A percentile compares a stretch with the other conserved stretches of the same genome.
phyloP scores from a whole-genome alignment of 352 stramenopile species.

The Phytopythium boreale region DNA sequence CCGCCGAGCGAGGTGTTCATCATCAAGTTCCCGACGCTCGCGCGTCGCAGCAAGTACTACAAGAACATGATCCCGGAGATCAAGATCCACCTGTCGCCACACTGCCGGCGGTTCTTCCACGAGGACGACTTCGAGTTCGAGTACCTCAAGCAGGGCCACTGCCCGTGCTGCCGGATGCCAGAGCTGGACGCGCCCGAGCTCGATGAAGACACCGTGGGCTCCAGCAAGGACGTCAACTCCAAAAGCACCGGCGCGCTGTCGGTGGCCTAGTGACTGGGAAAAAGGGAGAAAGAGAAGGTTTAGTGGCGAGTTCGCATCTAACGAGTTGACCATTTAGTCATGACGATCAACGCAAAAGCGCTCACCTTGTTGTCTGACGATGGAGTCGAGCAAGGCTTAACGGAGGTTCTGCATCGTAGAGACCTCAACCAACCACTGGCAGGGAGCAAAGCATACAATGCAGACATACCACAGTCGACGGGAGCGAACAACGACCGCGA shows the following conservation, averaged over 20 bases:
- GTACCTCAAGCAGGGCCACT: slow-evolving; percentile 84
- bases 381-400: not conserved
- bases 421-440: not conserved
- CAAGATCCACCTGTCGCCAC: slow-evolving; percentile 86
- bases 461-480: not conserved
- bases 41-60: slow-evolving; percentile 71
- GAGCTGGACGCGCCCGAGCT: slow-evolving; percentile 32
- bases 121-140: slow-evolving; percentile 95
- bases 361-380: not conserved
- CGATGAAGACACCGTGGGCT: slow-evolving; percentile 17
- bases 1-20: slow-evolving; percentile 85
- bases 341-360: not conserved
- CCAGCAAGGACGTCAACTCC: not conserved
- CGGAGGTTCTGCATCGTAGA: not conserved
- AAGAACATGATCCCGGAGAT: slow-evolving; percentile 95
- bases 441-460: not conserved
- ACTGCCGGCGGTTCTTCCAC: slow-evolving; percentile 93
- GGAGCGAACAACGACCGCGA: not conserved
- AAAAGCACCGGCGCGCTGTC: not conserved
- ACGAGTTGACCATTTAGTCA: not conserved
- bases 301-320: not conserved
- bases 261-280: not conserved
- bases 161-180: slow-evolving; percentile 83
- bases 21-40: slow-evolving; percentile 66
- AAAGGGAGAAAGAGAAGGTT: not conserved